These are phyloP conservation scores for Filobasidium uniguttulatum DNA, from an alignment of 1,284 basidiomycete genomes.

Conservation along the genomic window DNA sequence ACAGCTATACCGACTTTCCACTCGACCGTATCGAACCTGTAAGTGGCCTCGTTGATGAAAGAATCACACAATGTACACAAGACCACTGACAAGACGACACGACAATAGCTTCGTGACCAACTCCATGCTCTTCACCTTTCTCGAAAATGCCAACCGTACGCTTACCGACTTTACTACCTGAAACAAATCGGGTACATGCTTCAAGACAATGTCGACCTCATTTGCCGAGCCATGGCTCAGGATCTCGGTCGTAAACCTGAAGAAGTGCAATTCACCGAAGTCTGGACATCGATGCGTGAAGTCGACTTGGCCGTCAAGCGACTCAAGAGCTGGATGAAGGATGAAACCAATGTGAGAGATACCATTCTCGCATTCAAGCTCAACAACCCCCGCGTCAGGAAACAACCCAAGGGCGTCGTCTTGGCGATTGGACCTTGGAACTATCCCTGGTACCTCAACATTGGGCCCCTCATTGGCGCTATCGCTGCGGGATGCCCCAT, in stretches of 20 bases:
- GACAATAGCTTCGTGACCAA: neutral
- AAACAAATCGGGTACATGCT: conserved; percentile 50
- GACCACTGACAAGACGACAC: too few species aligned
- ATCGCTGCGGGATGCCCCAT: conserved; percentile 66
- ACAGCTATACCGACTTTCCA: neutral
- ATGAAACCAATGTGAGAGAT: conserved; percentile 49
- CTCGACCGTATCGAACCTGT: neutral
- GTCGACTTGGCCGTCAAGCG: conserved; percentile 50
- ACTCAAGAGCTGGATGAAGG: conserved; percentile 61
- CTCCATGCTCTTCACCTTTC: neutral
- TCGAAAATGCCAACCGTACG: conserved; percentile 24
- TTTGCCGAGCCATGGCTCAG: conserved; percentile 42
- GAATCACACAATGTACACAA: too few species aligned
- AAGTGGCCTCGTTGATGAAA: neutral
- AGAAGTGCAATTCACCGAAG: conserved; percentile 38
- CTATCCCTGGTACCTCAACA: conserved; percentile 43
- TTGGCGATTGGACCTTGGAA: conserved; percentile 45
- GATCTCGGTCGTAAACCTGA: conserved; percentile 47
- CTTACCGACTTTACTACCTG: conserved; percentile 50
- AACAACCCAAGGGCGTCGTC: conserved; percentile 62
- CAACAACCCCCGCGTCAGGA: conserved; percentile 47
- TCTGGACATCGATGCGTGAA: conserved; percentile 45
- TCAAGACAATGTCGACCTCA: conserved; percentile 45
- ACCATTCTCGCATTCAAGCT: conserved; percentile 28
- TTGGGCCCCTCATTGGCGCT: conserved; percentile 53